These are phyloP conservation scores for Scheffersomyces stipitis DNA, from an alignment of 805 yeast species.

Conservation along the genomic window DNA sequence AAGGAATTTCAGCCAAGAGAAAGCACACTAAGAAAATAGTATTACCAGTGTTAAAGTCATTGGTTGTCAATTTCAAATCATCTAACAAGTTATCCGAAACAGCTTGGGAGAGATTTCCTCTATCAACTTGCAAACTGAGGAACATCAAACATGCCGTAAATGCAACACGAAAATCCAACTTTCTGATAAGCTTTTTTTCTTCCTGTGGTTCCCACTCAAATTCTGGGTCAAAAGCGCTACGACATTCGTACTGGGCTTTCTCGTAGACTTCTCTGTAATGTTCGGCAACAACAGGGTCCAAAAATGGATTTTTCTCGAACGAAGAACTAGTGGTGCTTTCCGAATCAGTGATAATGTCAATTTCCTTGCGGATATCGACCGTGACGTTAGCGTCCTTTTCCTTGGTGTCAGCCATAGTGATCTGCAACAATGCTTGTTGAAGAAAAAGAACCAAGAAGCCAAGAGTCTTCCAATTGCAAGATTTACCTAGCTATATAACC, in stretches of 20 bases:
- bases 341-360: not conserved
- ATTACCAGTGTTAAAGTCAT: slow-evolving; percentile 41
- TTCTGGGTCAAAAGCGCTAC: slow-evolving; percentile 15
- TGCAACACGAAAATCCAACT: slow-evolving; percentile 20
- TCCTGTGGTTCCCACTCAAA: slow-evolving; percentile 10
- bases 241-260: slow-evolving; percentile 15
- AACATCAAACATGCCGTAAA: slow-evolving; percentile 22
- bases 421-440: not conserved
- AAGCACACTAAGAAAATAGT: slow-evolving; percentile 42
- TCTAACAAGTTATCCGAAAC: slow-evolving; percentile 21
- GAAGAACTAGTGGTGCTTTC: not conserved
- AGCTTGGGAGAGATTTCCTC: slow-evolving; percentile 24
- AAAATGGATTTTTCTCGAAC: slow-evolving; percentile 11
- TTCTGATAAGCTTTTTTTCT: slow-evolving; percentile 16
- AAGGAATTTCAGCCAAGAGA: slow-evolving; percentile 36
- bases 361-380: not conserved
- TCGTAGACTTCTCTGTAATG: slow-evolving; percentile 14
- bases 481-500: no score
- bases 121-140: slow-evolving; percentile 21
- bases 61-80: slow-evolving; percentile 28
- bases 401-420: not conserved
- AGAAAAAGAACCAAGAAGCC: no score
- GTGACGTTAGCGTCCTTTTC: not conserved
- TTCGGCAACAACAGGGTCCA: slow-evolving; percentile 13
- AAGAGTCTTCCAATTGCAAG: no score